phyloP scores from a whole-genome alignment of 129 eudicot genomes.

The Arctium minus region DNA sequence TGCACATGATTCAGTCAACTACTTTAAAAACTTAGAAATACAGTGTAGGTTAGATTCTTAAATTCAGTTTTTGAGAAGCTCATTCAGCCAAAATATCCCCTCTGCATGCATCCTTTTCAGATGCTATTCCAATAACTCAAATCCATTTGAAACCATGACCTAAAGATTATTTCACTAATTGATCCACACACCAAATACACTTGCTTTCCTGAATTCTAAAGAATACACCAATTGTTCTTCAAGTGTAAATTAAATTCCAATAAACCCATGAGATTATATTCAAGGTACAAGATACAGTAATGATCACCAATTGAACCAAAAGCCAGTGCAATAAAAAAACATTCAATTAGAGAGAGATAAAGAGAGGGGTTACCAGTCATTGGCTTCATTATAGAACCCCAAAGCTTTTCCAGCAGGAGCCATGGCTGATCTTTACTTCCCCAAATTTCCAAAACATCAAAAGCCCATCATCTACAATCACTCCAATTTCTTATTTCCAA shows the following conservation, averaged over 20 bases:
- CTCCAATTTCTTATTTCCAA: constrained; percentile 7
- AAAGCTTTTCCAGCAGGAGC: constrained; percentile 58
- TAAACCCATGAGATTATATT: neutral
- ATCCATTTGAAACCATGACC: neutral
- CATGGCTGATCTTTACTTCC: constrained; percentile 42
- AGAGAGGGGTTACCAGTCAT: constrained; percentile 54
- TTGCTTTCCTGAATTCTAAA: neutral
- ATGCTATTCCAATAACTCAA: neutral
- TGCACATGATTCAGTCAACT: neutral
- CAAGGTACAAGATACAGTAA: neutral
- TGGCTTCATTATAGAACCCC: constrained; percentile 54
- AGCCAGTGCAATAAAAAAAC: neutral
- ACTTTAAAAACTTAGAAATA: neutral
- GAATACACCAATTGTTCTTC: neutral
- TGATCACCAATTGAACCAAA: constrained; percentile 20
- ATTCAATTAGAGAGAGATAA: neutral
- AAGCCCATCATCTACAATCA: constrained; percentile 19
- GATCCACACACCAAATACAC: constrained; percentile 12
- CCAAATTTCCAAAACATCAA: constrained; percentile 24
- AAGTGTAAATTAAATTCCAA: neutral
- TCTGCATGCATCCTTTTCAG: neutral
- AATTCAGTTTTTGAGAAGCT: neutral
- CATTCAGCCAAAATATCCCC: neutral
- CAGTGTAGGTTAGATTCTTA: no score
- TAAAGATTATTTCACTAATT: neutral